Conservation (phyloP, 768 basidiomycete species). For the Auricularia heimuer region DNA sequence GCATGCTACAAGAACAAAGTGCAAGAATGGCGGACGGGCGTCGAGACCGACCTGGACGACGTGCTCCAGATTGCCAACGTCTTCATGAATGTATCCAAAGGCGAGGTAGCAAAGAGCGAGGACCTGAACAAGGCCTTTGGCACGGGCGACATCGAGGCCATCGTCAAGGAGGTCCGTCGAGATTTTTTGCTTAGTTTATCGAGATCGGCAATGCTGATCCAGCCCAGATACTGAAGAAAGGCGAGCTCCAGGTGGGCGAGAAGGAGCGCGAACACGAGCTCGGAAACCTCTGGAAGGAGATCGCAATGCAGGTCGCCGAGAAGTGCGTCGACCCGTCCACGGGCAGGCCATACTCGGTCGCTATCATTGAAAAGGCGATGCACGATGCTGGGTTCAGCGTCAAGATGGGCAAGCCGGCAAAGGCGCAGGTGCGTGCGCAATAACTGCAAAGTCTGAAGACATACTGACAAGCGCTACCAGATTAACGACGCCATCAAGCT, state of each 20-base stretch:
- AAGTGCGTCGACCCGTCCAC: constrained; percentile 93
- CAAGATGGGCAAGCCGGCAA: constrained; percentile 79
- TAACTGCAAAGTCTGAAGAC: background rate
- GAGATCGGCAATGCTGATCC: background rate
- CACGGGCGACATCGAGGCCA: constrained; percentile 56
- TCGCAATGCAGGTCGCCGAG: constrained; percentile 88
- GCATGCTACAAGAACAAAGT: constrained; percentile 99
- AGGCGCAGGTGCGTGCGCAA: constrained; percentile 63
- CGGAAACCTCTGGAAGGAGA: constrained; percentile 71
- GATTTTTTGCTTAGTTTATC: background rate
- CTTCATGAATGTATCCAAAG: constrained; percentile 94
- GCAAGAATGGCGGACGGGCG: constrained; percentile 88
- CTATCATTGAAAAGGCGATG: constrained; percentile 98
- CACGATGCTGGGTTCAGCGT: constrained; percentile 88
- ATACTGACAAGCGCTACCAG: constrained; percentile 26
- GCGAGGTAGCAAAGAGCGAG: constrained; percentile 78
- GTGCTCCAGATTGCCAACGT: constrained; percentile 95
- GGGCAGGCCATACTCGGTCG: constrained; percentile 81
- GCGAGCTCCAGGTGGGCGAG: constrained; percentile 65
- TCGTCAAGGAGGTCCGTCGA: constrained; percentile 65
- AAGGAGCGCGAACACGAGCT: constrained; percentile 66
- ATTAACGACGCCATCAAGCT: constrained; percentile 83
- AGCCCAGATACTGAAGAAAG: constrained; percentile 80
- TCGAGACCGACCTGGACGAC: constrained; percentile 90
- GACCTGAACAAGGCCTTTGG: constrained; percentile 91